phyloP scores from a whole-genome alignment of 108 stramenopile species.

The Cyclotella sp. region DNA sequence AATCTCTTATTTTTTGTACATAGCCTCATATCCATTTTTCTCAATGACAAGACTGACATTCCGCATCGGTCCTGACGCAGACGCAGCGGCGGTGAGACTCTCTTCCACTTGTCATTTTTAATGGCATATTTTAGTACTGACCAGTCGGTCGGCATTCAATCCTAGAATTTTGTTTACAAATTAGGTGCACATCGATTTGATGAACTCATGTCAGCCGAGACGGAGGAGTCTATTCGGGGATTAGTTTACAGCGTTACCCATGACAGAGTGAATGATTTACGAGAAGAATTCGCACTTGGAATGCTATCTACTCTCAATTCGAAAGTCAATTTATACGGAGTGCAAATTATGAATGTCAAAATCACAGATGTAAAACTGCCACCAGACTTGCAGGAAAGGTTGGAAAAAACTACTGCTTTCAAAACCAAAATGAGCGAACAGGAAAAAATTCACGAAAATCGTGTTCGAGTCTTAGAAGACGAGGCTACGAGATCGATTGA shows the following conservation, averaged over 20 bases:
- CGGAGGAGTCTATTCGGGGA: slow-evolving; percentile 57
- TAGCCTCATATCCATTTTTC: neutral
- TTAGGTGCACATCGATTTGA: slow-evolving; percentile 60
- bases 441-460: slow-evolving; percentile 63
- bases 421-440: slow-evolving; percentile 60
- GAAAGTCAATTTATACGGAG: slow-evolving; percentile 48
- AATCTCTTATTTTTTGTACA: too few species aligned
- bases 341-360: slow-evolving; percentile 61
- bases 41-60: slow-evolving; percentile 24
- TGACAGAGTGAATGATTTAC: slow-evolving; percentile 56
- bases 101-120: neutral
- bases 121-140: neutral
- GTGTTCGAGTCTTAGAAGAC: slow-evolving; percentile 51
- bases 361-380: slow-evolving; percentile 62
- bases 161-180: slow-evolving; percentile 58
- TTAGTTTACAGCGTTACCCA: slow-evolving; percentile 61
- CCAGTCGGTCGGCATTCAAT: neutral
- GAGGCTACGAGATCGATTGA: slow-evolving; percentile 55
- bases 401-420: slow-evolving; percentile 58
- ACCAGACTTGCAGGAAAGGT: slow-evolving; percentile 51
- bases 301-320: slow-evolving; percentile 54
- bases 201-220: slow-evolving; percentile 55
- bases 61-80: slow-evolving; percentile 39
- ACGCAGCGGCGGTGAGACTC: slow-evolving; percentile 31
- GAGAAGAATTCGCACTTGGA: slow-evolving; percentile 54